Base-by-base conservation (phyloP, 805 yeast species). In the Yamadazyma olivae region DNA sequence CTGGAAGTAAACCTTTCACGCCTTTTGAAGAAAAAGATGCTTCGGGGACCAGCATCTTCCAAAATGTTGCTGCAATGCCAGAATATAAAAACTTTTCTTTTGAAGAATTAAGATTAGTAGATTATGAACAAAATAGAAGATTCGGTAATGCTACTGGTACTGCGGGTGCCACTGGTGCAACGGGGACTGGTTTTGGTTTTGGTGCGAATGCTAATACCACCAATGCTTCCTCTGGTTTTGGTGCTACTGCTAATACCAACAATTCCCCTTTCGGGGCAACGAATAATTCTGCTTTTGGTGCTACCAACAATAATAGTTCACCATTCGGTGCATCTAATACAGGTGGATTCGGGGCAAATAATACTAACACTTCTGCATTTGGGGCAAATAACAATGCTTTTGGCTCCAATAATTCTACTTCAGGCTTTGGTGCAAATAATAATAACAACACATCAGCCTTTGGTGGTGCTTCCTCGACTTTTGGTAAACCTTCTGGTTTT, bases 91-190 rank as follows among this genome's bases (percentile, higher is more conserved):
- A 80, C 48, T 85, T 60, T 50, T 85, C 96, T 0, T 75, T 81
- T 52, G 97, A 89, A 58, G 99, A 93, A 56, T 74, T 93, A 59
- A 76, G 99, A 54, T 67, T 75, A 48, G 91, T 83, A 57, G 99
- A 93, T 62, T 93, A 93, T 56, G 77, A 79, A 49, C 84, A 79
- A 45, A 77, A 77, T 36, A 72, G 93, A 53, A 72, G 77, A 41
- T 77, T 45, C 44, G 90, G 86, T 12, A 77, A 66, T 43, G 53
- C 51, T 1, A 39, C 55, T 3, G 33, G 54, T 1, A 51, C 49
- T 1, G 39, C 55, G 3, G 32, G 54, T 1, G 52, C 49, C 3
- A 16, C 22, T 9, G 49, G 53, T 6, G 60, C 68, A 44, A 44
- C 51, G 28, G 59, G 57, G 12, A 44, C 57, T 26, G 67, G 62